phyloP scores from a whole-genome alignment of 2,329 filamentous ascomycete species.

The Alternaria metachromatica region DNA sequence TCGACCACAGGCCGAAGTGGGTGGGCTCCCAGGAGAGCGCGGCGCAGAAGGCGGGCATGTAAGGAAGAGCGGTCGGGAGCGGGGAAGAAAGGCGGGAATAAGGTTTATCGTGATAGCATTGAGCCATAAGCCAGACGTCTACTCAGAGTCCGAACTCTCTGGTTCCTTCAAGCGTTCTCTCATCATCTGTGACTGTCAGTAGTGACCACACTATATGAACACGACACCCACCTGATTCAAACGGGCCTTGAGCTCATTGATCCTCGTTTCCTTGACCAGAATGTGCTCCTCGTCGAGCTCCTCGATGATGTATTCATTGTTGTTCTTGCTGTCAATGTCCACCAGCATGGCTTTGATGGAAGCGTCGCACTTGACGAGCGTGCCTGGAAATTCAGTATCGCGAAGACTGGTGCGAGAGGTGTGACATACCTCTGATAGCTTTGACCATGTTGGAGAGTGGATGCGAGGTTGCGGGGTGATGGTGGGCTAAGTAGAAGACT shows the following conservation, averaged over 20 bases:
- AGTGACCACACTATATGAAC: neutral
- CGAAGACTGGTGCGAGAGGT: neutral
- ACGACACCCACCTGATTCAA: constrained; percentile 66
- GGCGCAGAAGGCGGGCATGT: constrained; percentile 52
- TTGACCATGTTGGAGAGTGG: constrained; percentile 58
- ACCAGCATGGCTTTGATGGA: constrained; percentile 86
- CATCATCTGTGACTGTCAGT: constrained; percentile 42
- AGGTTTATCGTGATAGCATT: neutral
- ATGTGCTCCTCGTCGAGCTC: constrained; percentile 79
- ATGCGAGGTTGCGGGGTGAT: constrained; percentile 6
- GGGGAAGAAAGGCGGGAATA: neutral
- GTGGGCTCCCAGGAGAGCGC: constrained; percentile 47
- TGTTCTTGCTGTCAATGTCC: constrained; percentile 71
- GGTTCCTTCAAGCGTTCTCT: constrained; percentile 45
- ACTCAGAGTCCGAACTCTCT: constrained; percentile 46
- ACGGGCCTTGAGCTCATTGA: constrained; percentile 69
- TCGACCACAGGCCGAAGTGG: constrained; percentile 50
- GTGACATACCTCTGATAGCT: constrained; percentile 60
- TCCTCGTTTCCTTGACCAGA: constrained; percentile 76
- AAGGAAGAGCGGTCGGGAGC: constrained; percentile 14
- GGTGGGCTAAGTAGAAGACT: constrained; percentile 7
- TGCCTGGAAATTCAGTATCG: constrained; percentile 56
- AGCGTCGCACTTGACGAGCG: constrained; percentile 82
- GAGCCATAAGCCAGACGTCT: constrained; percentile 1
- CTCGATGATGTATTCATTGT: constrained; percentile 78